A percentile compares a stretch with the other conserved stretches of the same genome.
Conservation (phyloP, 257 asterid genomes). For the Capsicum chinense region DNA sequence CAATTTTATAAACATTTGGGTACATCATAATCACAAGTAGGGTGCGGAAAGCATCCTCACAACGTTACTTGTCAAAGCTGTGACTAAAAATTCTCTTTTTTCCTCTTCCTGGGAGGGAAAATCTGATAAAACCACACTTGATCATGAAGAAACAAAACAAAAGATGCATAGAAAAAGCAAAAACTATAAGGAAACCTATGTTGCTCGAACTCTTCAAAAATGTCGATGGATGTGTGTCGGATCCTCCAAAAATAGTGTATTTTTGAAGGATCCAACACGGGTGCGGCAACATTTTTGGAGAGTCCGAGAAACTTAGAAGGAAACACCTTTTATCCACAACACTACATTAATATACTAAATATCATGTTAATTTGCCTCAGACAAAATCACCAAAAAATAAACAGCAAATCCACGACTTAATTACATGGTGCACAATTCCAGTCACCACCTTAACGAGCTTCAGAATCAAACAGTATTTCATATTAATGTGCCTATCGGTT, state of each 20-base stretch:
- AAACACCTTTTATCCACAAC: background rate
- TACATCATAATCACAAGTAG: background rate
- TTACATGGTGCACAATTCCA: background rate
- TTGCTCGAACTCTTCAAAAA: too few relatives aligned
- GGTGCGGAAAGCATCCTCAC: background rate
- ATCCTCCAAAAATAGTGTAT: too few relatives aligned
- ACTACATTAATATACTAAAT: background rate
- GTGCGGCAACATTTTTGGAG: too few relatives aligned
- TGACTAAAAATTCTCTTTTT: background rate
- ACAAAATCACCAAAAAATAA: background rate
- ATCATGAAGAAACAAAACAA: constrained; percentile 15
- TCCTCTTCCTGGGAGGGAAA: background rate
- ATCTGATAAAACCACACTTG: background rate
- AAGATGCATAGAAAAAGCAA: background rate
- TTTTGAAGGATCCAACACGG: too few relatives aligned
- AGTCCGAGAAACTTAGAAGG: background rate
- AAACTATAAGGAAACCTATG: background rate
- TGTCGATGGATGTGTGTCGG: too few relatives aligned
- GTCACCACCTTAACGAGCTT: constrained; percentile 2
- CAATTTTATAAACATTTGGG: background rate
- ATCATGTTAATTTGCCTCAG: background rate
- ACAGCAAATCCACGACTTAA: background rate
- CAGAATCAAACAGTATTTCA: background rate
- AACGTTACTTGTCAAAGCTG: background rate
- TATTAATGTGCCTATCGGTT: background rate